Evolutionary conservation across 306 rosid genomes (phyloP).

Genomic region (Morella rubra): DNA sequence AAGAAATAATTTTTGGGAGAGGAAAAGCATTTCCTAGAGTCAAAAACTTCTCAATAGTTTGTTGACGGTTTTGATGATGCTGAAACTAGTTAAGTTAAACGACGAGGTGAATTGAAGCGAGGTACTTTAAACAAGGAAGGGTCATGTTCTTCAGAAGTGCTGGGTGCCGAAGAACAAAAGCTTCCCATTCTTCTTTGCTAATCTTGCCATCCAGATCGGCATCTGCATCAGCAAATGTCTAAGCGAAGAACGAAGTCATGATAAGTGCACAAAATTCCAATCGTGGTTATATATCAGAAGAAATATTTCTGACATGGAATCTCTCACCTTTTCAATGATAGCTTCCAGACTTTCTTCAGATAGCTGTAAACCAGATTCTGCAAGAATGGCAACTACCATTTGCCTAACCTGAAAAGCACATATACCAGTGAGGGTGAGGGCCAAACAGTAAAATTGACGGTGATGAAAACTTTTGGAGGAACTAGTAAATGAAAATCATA

Average conservation of each 20-base stretch:
- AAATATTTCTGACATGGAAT: not conserved
- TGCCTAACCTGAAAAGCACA: constrained; percentile 52
- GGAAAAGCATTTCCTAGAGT: not conserved
- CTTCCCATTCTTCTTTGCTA: constrained; percentile 63
- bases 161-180: constrained; percentile 47
- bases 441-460: constrained; percentile 2
- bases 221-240: constrained; percentile 73
- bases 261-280: not conserved
- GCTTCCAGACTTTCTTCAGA: constrained; percentile 52
- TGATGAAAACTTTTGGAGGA: not conserved
- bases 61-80: not conserved
- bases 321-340: constrained; percentile 53
- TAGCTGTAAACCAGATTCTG: constrained; percentile 44
- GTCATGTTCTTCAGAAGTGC: constrained; percentile 63
- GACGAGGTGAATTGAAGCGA: constrained; percentile 16
- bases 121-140: constrained; percentile 53
- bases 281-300: not conserved
- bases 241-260: not conserved
- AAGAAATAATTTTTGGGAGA: not conserved
- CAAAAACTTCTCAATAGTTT: not conserved
- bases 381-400: constrained; percentile 63
- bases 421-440: not conserved
- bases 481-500: not conserved
- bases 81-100: not conserved
- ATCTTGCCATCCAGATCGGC: constrained; percentile 62